phyloP scores from a whole-genome alignment of 306 rosid species.

The Trifolium repens region DNA sequence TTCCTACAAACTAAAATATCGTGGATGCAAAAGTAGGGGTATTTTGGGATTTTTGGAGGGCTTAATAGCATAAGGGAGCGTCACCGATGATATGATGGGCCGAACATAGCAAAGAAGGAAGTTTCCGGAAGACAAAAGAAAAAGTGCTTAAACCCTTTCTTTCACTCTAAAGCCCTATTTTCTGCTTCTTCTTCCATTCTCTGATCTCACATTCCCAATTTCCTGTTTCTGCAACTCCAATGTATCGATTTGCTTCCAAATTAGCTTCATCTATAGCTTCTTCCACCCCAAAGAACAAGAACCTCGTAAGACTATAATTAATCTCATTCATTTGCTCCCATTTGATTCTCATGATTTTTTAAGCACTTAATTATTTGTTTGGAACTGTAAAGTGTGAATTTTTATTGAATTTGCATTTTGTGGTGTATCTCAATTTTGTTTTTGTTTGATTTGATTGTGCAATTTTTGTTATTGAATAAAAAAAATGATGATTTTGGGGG shows the following conservation, averaged over 20 bases:
- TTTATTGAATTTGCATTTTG: conserved; percentile 12
- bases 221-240: conserved; percentile 39
- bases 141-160: conserved; percentile 43
- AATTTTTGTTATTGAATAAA: background rate
- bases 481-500: conserved; percentile 13
- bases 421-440: background rate
- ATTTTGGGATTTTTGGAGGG: too few species aligned
- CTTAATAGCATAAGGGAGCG: too few species aligned
- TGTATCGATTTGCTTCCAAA: conserved; percentile 78
- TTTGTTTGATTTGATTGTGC: background rate
- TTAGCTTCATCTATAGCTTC: conserved; percentile 65
- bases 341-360: background rate
- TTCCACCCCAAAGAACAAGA: conserved; percentile 60
- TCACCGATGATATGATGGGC: background rate
- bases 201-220: conserved; percentile 14
- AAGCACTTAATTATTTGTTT: background rate
- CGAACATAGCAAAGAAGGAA: background rate
- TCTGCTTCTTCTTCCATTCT: background rate
- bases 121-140: background rate
- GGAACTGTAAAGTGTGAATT: background rate
- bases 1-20: too few species aligned
- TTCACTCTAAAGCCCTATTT: conserved; percentile 37
- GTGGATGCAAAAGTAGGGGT: too few species aligned
- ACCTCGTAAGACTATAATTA: conserved; percentile 52
- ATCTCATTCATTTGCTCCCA: background rate